Evolutionary conservation across 1,284 basidiomycete genomes (phyloP), one percentile per base, ranked within the genome.

Genomic region (Sanghuangporus baumii): DNA sequence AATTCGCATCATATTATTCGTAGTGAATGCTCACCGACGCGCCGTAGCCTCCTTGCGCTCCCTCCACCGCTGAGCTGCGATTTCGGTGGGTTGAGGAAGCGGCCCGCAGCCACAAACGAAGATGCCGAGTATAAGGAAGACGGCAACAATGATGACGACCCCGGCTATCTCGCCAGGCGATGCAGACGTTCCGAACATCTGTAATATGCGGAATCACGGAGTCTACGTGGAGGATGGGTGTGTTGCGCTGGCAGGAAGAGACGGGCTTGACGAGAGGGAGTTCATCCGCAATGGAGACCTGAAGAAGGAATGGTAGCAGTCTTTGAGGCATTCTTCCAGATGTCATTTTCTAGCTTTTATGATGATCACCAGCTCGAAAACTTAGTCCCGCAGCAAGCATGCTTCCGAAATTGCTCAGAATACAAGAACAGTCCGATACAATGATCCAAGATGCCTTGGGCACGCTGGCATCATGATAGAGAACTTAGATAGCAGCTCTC

Each of bases 101-200:
- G 43, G 26, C 26, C 57, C 57, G 26, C 38, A 58, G 20, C 57
- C 57, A n/a, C 57, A 58, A 43, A 58, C 43, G 43, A 48, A 58
- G 31, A 58, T 58, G 3, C 43, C 57, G 41, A 58, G 43, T 9
- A 58, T 12, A 14, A 50, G 47, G 43, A 58, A 58, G 38, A 58
- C 47, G n/a, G 43, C 43, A 14, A 50, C 57, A 26, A 58, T 48
- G 26, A 58, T 58, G 43, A 58, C 57, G 34, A 58, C 43, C 9
- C 57, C 57, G 4, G 41, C 57, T 11, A 58, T 58, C 18, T 58
- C 57, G 16, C 57, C 57, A 3, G 41, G 23, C 26, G 57, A 58
- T 41, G 47, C 34, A n/a, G 26, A 36, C 2, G 16, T 16, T 12
- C 23, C 20, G 23, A 54, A 31, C 52, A 54, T 31, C 7, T 54